Evolutionary conservation across 192 early-diverging fungal species (phyloP), one percentile per base, ranked within the genome.

Genomic region (Entomortierella parvispora): DNA sequence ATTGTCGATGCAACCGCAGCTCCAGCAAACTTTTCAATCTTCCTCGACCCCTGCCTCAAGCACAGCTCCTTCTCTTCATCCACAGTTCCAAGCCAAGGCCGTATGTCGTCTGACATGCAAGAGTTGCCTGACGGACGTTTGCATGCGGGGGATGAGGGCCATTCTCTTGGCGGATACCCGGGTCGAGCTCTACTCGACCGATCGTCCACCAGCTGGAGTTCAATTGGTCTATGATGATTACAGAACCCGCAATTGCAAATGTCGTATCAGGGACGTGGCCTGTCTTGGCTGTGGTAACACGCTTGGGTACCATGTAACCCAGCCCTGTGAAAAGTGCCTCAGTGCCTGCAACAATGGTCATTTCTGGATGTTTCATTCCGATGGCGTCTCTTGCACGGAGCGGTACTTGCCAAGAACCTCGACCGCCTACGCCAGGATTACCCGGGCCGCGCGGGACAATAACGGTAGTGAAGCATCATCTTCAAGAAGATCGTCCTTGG

Each of bases 211-310:
- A 14, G 58, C 69, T 29, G 82, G 90, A 22, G 86, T 93, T 2
- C 89, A 93, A 46, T 71, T 94, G n/a, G 85, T 94, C 3, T 87
- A 88, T 28, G 84, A 93, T n/a, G 93, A 94, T 64, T 94, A 94
- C 69, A 65, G 88, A 67, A 94, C 93, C 3, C 65, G 88, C 23
- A 93, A 91, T 65, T 94, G 93, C 61, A 83, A 82, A 29, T 94
- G 93, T 65, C 71, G 87, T 33, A 94, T 94, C 50, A 79, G 91
- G 2, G 93, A 94, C 69, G 87, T 94, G 3, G 92, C 92, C 14
- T 94, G 93, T 72, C 54, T 93, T 20, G 88, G 85, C 62, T 94
- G 87, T 65, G 87, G 87, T 31, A 89, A 88, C 62, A 80, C 86
- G 4, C 77, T 93, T 29, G 93, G 93, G 9, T 94, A 94, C 71